These are phyloP conservation scores for Sarocladium kiliense DNA, from an alignment of 2,329 filamentous ascomycete species.

Conservation along the genomic window DNA sequence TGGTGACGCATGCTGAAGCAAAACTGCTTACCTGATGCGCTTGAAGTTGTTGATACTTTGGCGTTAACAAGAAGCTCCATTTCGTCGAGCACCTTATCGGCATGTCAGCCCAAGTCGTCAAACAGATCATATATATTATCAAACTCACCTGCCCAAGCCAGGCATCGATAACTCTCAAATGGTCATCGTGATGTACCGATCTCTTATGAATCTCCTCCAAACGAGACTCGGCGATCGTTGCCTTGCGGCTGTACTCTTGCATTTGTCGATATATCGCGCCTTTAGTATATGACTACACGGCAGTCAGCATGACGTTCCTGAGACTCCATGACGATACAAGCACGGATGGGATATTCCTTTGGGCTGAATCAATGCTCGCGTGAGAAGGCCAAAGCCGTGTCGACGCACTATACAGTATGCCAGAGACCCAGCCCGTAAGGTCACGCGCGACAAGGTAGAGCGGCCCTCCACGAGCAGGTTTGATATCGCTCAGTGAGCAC, in stretches of 20 bases:
- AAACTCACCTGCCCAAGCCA: constrained; percentile 79
- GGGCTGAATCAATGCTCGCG: background rate
- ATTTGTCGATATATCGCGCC: constrained; percentile 96
- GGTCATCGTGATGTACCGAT: constrained; percentile 82
- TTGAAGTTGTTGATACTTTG: constrained; percentile 25
- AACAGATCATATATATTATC: constrained; percentile 19
- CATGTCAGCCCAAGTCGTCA: background rate
- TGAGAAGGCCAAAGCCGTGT: too few relatives aligned
- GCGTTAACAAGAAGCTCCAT: constrained; percentile 54
- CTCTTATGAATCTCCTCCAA: constrained; percentile 76
- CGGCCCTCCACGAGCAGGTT: too few relatives aligned
- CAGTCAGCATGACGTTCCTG: constrained; percentile 19
- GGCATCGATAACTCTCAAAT: constrained; percentile 81
- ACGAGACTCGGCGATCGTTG: constrained; percentile 72
- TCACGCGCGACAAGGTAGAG: too few relatives aligned
- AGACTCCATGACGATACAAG: constrained; percentile 7
- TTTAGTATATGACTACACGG: constrained; percentile 49
- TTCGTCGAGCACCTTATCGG: constrained; percentile 51
- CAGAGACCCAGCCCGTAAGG: too few relatives aligned
- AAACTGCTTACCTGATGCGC: constrained; percentile 18
- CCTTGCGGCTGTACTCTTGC: constrained; percentile 95
- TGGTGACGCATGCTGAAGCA: background rate
- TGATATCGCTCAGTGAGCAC: too few relatives aligned
- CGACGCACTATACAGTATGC: too few relatives aligned
- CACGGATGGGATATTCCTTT: background rate